phyloP scores from a whole-genome alignment of 2,329 filamentous ascomycete species.

The Fusarium sp. region DNA sequence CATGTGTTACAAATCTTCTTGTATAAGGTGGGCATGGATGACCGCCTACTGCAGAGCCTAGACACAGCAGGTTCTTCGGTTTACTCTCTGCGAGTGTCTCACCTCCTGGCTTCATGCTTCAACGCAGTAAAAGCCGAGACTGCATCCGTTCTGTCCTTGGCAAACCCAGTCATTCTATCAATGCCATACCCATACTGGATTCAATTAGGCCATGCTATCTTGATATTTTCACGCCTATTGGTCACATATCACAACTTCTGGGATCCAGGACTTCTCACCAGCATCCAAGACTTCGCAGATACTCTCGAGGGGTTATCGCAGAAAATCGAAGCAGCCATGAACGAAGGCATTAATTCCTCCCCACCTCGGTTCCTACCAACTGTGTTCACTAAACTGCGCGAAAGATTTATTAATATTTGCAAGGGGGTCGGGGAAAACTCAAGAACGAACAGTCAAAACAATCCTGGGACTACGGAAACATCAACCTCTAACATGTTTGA shows the following conservation, averaged over 20 bases:
- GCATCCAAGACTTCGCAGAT: constrained; percentile 2
- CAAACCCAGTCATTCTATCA: background rate
- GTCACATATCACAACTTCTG: constrained; percentile 13
- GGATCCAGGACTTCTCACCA: constrained; percentile 7
- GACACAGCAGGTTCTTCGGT: background rate
- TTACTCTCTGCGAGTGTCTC: background rate
- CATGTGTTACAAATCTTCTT: constrained; percentile 7
- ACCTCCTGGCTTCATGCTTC: constrained; percentile 16
- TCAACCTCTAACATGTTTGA: background rate
- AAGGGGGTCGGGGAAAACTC: constrained; percentile 4
- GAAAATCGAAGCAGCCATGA: constrained; percentile 9
- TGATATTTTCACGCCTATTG: constrained; percentile 16
- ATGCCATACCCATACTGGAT: constrained; percentile 20
- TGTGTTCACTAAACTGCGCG: background rate
- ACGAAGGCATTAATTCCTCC: background rate
- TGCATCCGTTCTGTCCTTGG: background rate
- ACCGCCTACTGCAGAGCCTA: background rate
- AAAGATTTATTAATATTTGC: constrained; percentile 3
- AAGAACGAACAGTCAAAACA: background rate
- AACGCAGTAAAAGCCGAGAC: constrained; percentile 14
- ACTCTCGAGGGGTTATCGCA: background rate
- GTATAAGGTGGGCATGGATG: constrained; percentile 18
- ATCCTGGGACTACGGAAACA: background rate
- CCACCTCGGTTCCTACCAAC: background rate
- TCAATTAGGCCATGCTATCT: constrained; percentile 13